Base-by-base conservation (phyloP, 2,329 filamentous ascomycete genomes). In the Thelonectria rubi region DNA sequence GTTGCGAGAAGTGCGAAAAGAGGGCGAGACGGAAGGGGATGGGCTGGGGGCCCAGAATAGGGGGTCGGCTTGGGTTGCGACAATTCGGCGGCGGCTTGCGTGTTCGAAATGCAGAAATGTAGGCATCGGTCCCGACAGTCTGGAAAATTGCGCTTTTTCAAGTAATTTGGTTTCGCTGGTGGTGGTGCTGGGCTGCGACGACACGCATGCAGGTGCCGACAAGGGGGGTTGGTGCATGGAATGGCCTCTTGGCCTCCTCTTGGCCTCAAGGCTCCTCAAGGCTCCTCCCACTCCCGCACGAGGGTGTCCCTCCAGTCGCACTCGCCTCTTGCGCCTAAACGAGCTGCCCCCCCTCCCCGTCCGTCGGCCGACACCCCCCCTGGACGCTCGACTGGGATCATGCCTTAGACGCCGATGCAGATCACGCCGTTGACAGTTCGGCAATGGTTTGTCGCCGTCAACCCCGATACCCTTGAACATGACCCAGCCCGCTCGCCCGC, bases 141-240 rank as follows among this genome's bases (percentile, higher is more conserved):
- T 75, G 74, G 74, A 75, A 75, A 75, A 75, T 75, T 74, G 73
- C 72, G 69, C 71, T 69, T 47, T 43, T 46, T 66, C 68, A 64
- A 61, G 69, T 69, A 70, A 70, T 70, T 72, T 72, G 69, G 68
- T 71, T 68, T 55, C 45, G 54, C 61, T 66, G 69, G 8, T 45
- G 20, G 26, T 30, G 26, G 26, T 30, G 26, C 26, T 30, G 26
- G 26, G 26, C 21, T 47, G 45, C 45, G 15, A 30, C 67, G 64
- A 68, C 55, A 69, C 58, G 62, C 64, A 72, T 69, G 69, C 64
- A 64, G 58, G 55, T 62, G 53, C 39, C 20, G 50, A 52, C 69
- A 62, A 63, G 68, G 68, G 24, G 68, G 50, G 47, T 49, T 54
- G 51, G 66, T 62, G 42, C 49, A 49, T 37, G 34, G 15, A 15